Percentiles rank a stretch among this genome's conserved stretches.
Evolutionary conservation across 139 green algal genomes (phyloP).

Genomic region (Coelastrella sp.): DNA sequence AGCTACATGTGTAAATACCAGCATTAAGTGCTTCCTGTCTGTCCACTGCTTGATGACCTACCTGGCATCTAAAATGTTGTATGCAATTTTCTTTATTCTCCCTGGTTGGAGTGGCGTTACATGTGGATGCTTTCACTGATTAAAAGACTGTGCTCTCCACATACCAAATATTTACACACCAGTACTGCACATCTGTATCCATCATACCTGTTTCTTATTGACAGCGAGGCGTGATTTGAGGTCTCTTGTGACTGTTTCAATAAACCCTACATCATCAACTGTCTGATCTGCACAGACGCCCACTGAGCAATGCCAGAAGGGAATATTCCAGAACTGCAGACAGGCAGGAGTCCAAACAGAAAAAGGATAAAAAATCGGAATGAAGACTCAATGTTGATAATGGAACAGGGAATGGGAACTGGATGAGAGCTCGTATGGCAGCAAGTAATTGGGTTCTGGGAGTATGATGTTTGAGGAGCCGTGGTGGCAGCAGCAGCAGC

Average conservation of each 20-base stretch:
- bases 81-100: too few species aligned
- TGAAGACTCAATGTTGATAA: too few species aligned
- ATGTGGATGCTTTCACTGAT: too few species aligned
- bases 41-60: too few species aligned
- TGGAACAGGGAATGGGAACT: too few species aligned
- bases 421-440: not conserved
- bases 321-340: slow-evolving; percentile 45
- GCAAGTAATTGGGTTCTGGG: not conserved
- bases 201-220: not conserved
- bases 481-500: too few species aligned
- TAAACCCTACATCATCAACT: slow-evolving; percentile 37
- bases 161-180: too few species aligned
- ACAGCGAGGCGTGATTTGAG: not conserved
- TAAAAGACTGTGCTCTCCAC: not conserved
- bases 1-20: not conserved
- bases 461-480: too few species aligned
- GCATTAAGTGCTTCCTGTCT: not conserved
- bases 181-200: not conserved
- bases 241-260: slow-evolving; percentile 15
- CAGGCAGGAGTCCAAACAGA: not conserved
- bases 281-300: slow-evolving; percentile 10
- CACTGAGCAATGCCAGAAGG: slow-evolving; percentile 44
- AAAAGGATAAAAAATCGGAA: not conserved
- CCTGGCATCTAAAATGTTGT: too few species aligned
- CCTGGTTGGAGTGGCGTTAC: too few species aligned